phyloP scores from a whole-genome alignment of 2,329 filamentous ascomycete genomes.

The Claviceps digitariae region DNA sequence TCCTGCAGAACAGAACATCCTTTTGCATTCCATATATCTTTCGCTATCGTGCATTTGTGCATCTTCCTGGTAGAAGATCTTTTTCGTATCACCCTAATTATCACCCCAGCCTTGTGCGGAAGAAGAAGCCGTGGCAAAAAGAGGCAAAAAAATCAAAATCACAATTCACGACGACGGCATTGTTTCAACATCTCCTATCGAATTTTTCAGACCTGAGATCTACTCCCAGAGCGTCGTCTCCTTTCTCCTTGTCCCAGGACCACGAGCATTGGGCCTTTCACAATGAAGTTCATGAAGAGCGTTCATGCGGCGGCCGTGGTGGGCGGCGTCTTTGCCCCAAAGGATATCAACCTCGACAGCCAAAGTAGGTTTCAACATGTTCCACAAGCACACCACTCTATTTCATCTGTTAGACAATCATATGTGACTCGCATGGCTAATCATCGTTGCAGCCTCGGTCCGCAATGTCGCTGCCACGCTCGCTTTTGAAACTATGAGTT shows the following conservation, averaged over 20 bases:
- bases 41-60: not conserved
- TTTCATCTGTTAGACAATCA: no score
- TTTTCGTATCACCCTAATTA: no score
- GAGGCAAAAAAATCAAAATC: no score
- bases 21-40: not conserved
- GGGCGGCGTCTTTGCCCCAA: conserved; percentile 19
- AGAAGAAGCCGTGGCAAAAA: not conserved
- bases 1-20: not conserved
- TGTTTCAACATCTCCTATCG: not conserved
- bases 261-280: not conserved
- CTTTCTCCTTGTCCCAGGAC: not conserved
- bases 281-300: conserved; percentile 13
- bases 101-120: no score
- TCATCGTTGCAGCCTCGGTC: conserved; percentile 39
- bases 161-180: not conserved
- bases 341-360: conserved; percentile 25
- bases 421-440: not conserved
- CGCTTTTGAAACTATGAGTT: conserved; percentile 47
- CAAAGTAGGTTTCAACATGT: conserved; percentile 16
- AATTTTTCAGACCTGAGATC: no score
- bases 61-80: conserved; percentile 5
- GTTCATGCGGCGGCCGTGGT: conserved; percentile 12
- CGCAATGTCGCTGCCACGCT: conserved; percentile 46
- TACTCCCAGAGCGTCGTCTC: no score
- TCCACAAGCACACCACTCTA: not conserved